Base-by-base conservation (phyloP, 345 rosid species). In the Citrus sp. region DNA sequence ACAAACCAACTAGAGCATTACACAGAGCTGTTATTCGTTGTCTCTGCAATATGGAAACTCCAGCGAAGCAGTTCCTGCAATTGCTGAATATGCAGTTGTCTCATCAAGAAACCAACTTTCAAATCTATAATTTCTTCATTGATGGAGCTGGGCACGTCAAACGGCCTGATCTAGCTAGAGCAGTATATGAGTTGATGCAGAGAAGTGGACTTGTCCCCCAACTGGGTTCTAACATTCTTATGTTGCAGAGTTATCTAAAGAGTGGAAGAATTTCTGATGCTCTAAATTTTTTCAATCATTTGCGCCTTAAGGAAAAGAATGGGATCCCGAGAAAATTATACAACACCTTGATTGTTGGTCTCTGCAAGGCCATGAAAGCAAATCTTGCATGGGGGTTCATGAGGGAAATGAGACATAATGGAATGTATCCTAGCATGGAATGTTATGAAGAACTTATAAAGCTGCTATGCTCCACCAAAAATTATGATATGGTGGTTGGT, bases 111-210 rank as follows among this genome's bases (percentile, higher is more conserved):
- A 82, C 84, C 27, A 77, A 72, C 42, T 10, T 34, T 78, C 40
- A 69, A 27, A 78, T 84, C 70, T 96, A 80, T 81, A 85, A 90
- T 79, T 65, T 77, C 73, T 92, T 91, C 87, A 89, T 94, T 10
- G 83, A 85, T 81, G 99, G 95, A 88, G 97, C 91, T 73, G 98
- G 94, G 78, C 77, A 78, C 81, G 91, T 93, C 63, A 82, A 77
- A 72, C 89, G 78, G 56, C 97, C 97, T 54, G 89, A 89, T 35
- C 81, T 96, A 40, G 97, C 97, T 54, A 90, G 90, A 84, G 62
- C 82, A 75, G 89, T 87, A 46, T 91, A 81, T 80, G 91, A 92
- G 81, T 82, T 88, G 85, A 94, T 96, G 91, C 83, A 22, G 63
- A 78, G 80, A 78, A 88, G 79, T 72, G 93, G 91, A 38, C 72